phyloP scores from a whole-genome alignment of 352 stramenopile genomes.

The Phytophthora sojae region DNA sequence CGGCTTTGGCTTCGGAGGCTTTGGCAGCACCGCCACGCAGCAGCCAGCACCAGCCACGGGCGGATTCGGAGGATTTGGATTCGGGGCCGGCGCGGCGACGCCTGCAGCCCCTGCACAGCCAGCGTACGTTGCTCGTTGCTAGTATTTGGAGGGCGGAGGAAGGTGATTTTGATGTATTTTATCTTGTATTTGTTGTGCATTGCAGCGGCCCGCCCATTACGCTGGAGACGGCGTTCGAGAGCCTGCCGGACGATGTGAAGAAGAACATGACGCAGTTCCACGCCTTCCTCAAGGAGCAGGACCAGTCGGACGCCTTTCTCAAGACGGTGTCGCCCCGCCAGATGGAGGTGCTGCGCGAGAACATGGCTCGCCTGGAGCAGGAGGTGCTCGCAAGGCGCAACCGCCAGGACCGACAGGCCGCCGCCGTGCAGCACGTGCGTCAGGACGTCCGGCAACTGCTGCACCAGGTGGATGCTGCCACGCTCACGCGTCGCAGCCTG shows the following conservation, averaged over 20 bases:
- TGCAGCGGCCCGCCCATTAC: conserved; percentile 56
- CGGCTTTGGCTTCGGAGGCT: conserved; percentile 33
- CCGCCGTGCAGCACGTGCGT: conserved; percentile 69
- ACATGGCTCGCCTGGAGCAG: conserved; percentile 68
- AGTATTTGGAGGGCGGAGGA: neutral
- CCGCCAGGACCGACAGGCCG: conserved; percentile 61
- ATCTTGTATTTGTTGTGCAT: conserved; percentile 7
- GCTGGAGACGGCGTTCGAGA: conserved; percentile 79
- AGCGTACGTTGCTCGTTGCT: conserved; percentile 14
- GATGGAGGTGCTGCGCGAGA: conserved; percentile 61
- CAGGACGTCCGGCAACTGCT: conserved; percentile 82
- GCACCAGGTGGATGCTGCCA: conserved; percentile 74
- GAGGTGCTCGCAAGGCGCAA: conserved; percentile 70
- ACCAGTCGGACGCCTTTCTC: conserved; percentile 77
- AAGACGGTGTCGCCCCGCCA: conserved; percentile 70
- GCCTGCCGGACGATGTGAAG: conserved; percentile 73
- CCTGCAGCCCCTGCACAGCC: conserved; percentile 16
- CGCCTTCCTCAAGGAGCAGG: conserved; percentile 74
- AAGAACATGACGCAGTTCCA: conserved; percentile 84
- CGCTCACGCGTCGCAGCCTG: conserved; percentile 70
- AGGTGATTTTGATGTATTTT: neutral
- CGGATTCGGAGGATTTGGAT: conserved; percentile 6
- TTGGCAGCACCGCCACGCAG: conserved; percentile 9
- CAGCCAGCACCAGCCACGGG: neutral
- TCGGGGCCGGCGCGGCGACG: conserved; percentile 14